Conservation (phyloP, 768 basidiomycete species). For the Arthromyces matolae region DNA sequence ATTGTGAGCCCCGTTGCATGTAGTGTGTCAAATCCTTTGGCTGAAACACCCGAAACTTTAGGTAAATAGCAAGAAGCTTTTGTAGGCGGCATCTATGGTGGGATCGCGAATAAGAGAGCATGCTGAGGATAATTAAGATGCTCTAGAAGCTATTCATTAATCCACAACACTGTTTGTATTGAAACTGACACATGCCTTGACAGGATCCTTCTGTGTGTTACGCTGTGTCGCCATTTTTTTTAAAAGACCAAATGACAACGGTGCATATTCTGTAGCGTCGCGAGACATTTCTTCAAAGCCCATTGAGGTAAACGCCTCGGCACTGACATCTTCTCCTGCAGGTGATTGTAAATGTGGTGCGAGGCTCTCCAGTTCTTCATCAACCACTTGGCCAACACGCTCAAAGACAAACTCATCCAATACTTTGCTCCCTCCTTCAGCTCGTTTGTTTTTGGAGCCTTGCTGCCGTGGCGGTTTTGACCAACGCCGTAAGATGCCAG, state of each 20-base stretch:
- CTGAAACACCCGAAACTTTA: slow-evolving; percentile 35
- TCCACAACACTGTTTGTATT: too few relatives aligned
- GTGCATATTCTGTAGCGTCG: slow-evolving; percentile 15
- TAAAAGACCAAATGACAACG: slow-evolving; percentile 6
- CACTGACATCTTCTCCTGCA: background rate
- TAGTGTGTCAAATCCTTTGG: slow-evolving; percentile 34
- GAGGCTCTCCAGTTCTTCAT: background rate
- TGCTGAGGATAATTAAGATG: slow-evolving; percentile 22
- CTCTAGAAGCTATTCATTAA: slow-evolving; percentile 15
- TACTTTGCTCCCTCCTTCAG: too few relatives aligned
- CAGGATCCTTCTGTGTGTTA: background rate
- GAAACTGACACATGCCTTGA: too few relatives aligned
- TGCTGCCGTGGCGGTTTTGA: too few relatives aligned
- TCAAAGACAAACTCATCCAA: too few relatives aligned
- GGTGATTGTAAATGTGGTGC: background rate
- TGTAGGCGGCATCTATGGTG: slow-evolving; percentile 22
- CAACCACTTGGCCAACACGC: too few relatives aligned
- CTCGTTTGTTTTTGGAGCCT: too few relatives aligned
- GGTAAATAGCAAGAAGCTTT: slow-evolving; percentile 32
- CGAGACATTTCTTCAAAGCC: slow-evolving; percentile 3
- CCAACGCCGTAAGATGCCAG: too few relatives aligned
- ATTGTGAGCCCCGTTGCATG: slow-evolving; percentile 34
- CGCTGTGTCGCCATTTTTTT: slow-evolving; percentile 8
- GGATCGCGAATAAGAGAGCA: slow-evolving; percentile 25
- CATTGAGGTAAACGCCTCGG: background rate